Evolutionary conservation across 1,284 basidiomycete species (phyloP), one percentile per base, ranked within the genome.

Genomic region (Trichosporon faecale): DNA sequence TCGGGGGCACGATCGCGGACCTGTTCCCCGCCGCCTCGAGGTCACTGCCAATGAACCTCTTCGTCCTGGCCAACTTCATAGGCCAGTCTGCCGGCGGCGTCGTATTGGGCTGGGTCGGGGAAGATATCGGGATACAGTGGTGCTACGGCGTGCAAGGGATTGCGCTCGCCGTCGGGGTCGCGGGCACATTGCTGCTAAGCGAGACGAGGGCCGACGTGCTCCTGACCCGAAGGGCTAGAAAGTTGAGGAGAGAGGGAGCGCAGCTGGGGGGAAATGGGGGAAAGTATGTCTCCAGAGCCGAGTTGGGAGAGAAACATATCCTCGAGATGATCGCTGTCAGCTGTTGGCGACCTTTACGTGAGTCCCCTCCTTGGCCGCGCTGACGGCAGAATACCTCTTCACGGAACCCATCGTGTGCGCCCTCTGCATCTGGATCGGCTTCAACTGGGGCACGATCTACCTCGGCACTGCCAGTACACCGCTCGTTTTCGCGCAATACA

Each of bases 331-430:
- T 84, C 68, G 74, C 73, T 29, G 72, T 78, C 0, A 83, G 82
- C 23, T 72, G 82, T 18, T 52, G 80, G n/a, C 73, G 81, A 11
- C 81, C 81, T 0, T 66, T 83, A 4, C 73, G 80, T 82, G 68
- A 71, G 79, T 79, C 6, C 12, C 14, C 63, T 12, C 8, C 25
- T 1, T 16, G 9, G 55, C 4, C 40, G 2, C 7, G 57, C 64
- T 72, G 29, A 81, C 64, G n/a, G 3, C 70, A 82, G 79, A 79
- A 40, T 81, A 76, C 71, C 81, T 86, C 57, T 68, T 81, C 63
- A 84, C 83, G 16, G 86, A 86, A 68, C 85, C 85, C 0, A 85
- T 86, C 72, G 84, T 85, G 1, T 70, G 79, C 2, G 82, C 82
- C 9, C 76, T 86, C 63, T 78, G 81, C 0, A 71, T 82, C 35